These are phyloP conservation scores for Peronospora farinosa DNA, from an alignment of 352 stramenopile genomes.

Conservation along the genomic window DNA sequence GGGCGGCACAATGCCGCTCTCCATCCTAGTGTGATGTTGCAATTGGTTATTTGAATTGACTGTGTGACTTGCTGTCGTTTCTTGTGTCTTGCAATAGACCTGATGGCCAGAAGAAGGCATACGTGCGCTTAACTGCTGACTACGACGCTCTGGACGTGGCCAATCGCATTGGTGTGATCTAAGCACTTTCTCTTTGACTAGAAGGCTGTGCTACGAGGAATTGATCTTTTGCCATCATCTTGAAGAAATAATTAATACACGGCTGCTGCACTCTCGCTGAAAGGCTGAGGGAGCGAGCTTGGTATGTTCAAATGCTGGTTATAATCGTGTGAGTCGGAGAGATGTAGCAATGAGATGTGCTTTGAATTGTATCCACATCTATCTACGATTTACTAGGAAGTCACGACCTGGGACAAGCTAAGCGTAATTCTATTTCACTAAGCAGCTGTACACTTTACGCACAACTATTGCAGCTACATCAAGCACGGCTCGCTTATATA, in stretches of 20 bases:
- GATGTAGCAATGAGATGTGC: neutral
- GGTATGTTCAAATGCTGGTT: slow-evolving; percentile 13
- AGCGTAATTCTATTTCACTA: slow-evolving; percentile 31
- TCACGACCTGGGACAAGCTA: too few relatives aligned
- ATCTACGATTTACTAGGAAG: too few relatives aligned
- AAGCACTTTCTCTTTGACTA: slow-evolving; percentile 51
- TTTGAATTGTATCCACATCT: slow-evolving; percentile 17
- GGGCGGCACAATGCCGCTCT: slow-evolving; percentile 19
- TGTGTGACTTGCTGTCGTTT: slow-evolving; percentile 8
- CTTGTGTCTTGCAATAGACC: slow-evolving; percentile 63
- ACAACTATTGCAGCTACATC: slow-evolving; percentile 20
- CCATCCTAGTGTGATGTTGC: slow-evolving; percentile 3
- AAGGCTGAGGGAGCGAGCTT: slow-evolving; percentile 27
- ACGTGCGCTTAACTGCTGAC: slow-evolving; percentile 97
- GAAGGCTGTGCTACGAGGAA: slow-evolving; percentile 23
- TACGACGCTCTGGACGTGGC: slow-evolving; percentile 99
- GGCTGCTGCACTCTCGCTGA: slow-evolving; percentile 20
- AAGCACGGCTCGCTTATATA: slow-evolving; percentile 16
- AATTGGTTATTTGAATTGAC: slow-evolving; percentile 7
- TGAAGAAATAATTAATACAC: slow-evolving; percentile 37
- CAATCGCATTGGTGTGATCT: slow-evolving; percentile 99
- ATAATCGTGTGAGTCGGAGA: neutral
- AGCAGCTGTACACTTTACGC: slow-evolving; percentile 7
- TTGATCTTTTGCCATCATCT: slow-evolving; percentile 59
- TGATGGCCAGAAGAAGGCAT: slow-evolving; percentile 99